Percentiles rank a stretch among this genome's conserved stretches.
Evolutionary conservation across 805 yeast genomes (phyloP).

Genomic region (Dipodascus geniculatus): DNA sequence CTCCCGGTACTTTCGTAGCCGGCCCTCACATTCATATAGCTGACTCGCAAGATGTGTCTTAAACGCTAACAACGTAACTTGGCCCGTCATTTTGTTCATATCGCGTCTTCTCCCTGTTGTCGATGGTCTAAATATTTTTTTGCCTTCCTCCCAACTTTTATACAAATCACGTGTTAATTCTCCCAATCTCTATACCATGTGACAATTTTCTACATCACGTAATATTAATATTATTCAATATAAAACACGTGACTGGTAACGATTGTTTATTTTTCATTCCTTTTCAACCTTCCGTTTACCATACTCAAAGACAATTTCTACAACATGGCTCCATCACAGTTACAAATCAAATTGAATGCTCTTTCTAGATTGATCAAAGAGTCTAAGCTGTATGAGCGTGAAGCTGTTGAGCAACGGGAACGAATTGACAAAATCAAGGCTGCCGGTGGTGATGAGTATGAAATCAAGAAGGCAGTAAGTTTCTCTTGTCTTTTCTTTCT

Average conservation of each 20-base stretch:
- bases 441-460: constrained; percentile 47
- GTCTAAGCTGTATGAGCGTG: constrained; percentile 46
- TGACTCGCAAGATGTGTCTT: neutral
- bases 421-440: constrained; percentile 37
- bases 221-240: no score
- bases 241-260: no score
- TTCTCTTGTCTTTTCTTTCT: neutral
- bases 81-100: no score
- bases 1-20: neutral
- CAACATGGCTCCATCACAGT: constrained; percentile 42
- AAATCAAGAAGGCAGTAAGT: constrained; percentile 39
- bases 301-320: no score
- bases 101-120: no score
- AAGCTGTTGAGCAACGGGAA: constrained; percentile 41
- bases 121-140: no score
- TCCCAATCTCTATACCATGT: no score
- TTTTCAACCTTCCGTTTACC: no score
- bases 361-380: constrained; percentile 60
- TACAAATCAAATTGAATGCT: constrained; percentile 63
- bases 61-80: neutral
- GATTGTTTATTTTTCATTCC: no score
- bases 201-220: no score
- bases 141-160: no score
- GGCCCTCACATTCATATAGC: neutral
- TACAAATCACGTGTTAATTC: no score